Base-by-base conservation (phyloP, 192 early-diverging fungal genomes). In the Oehlia diaphana region DNA sequence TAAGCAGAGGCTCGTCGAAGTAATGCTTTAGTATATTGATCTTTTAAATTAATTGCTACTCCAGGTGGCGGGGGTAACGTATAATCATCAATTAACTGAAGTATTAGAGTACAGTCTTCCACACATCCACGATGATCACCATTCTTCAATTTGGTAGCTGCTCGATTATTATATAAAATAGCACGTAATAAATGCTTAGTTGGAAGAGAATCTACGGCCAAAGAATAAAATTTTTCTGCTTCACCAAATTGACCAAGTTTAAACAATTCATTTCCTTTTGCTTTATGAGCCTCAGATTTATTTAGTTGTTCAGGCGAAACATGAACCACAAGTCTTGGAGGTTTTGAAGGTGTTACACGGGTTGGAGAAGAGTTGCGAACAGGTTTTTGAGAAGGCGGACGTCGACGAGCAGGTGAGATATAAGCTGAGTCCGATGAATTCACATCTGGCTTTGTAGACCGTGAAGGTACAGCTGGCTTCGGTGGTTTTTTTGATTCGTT, bases 211-310 rank as follows among this genome's bases (percentile, higher is more conserved):
- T 83, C 73, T 7, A 98, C 89, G 0, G 95, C 92, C 13, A 76
- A 72, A 4, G 89, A 88, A 83, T 99, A 99, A 21, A 83, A 84
- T 8, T 81, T 80, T 53, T 92, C 92, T 0, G 96, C 95, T 12
- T 93, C 92, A 64, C 87, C 92, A 86, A 92, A 98, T 83, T 98
- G 94, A 3, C 97, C 97, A 33, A 93, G 86, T 82, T 96, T 97
- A 84, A 96, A 99, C 13, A 84, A 78, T 10, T 92, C 92, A 81
- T 97, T 97, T 72, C 96, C 96, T 26, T 80, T 80, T 21, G 88
- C 84, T 74, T 93, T 92, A 78, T 84, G 76, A 4, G 65, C 63
- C 67, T 86, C 84, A 1, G 84, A 85, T 35, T 70, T 81, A 47
- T 68, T 35, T 26, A 91, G n/a, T 16, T 85, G 84, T 35, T 84